phyloP scores from a whole-genome alignment of 805 yeast genomes.

The Candida ponderosae region DNA sequence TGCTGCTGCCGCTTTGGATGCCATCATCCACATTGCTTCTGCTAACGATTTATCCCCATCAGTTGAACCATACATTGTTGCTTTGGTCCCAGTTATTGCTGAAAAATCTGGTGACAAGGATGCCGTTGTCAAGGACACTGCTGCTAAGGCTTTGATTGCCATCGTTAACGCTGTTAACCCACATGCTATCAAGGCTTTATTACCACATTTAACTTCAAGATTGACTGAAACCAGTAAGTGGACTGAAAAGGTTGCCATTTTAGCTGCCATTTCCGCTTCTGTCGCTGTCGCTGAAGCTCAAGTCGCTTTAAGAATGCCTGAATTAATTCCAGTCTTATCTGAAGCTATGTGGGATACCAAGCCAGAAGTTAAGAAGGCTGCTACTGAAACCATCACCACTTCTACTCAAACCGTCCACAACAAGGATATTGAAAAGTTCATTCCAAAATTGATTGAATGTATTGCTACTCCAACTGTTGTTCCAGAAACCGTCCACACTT shows the following conservation, averaged over 20 bases:
- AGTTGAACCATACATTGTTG: conserved; percentile 92
- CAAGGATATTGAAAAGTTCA: conserved; percentile 99
- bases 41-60: conserved; percentile 75
- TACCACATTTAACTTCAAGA: conserved; percentile 70
- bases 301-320: conserved; percentile 98
- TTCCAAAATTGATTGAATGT: conserved; percentile 95
- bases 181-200: conserved; percentile 80
- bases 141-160: conserved; percentile 69
- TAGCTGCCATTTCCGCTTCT: conserved; percentile 75
- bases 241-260: conserved; percentile 94
- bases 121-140: conserved; percentile 63
- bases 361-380: conserved; percentile 95
- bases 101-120: conserved; percentile 88
- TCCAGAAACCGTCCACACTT: conserved; percentile 96
- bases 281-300: conserved; percentile 94
- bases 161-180: conserved; percentile 84
- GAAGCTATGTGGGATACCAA: conserved; percentile 99
- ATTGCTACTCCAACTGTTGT: conserved; percentile 95
- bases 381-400: conserved; percentile 91
- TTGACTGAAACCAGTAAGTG: conserved; percentile 79
- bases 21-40: conserved; percentile 79
- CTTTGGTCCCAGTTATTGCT: conserved; percentile 61
- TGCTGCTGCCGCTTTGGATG: conserved; percentile 75
- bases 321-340: conserved; percentile 94
- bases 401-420: conserved; percentile 96